A percentile compares a stretch with the other conserved stretches of the same genome.
Evolutionary conservation across 345 rosid species (phyloP).

Genomic region (Hirschfeldia incana): DNA sequence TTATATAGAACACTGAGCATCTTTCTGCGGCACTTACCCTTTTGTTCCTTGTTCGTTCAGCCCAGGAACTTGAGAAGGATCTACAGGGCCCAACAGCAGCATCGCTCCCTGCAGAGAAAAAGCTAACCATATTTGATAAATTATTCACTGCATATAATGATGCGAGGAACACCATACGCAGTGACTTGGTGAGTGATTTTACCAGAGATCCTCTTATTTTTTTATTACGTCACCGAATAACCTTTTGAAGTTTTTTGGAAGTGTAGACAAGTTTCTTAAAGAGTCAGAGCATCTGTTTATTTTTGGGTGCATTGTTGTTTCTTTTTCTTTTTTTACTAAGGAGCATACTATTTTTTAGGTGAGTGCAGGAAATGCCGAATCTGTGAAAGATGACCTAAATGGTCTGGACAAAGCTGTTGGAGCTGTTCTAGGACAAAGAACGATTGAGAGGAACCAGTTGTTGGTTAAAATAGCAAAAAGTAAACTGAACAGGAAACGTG

Average conservation of each 20-base stretch:
- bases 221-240: neutral
- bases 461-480: constrained; percentile 87
- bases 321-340: too few relatives aligned
- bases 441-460: constrained; percentile 91
- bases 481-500: constrained; percentile 74
- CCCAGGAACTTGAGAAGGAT: constrained; percentile 98
- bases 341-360: constrained; percentile 47
- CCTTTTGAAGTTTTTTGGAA: neutral
- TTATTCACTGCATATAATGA: constrained; percentile 89
- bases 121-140: constrained; percentile 75
- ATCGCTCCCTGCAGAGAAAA: constrained; percentile 80
- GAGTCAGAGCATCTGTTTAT: neutral
- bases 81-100: constrained; percentile 71
- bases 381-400: constrained; percentile 84
- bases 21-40: constrained; percentile 26
- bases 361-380: constrained; percentile 91
- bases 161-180: constrained; percentile 86
- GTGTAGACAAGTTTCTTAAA: constrained; percentile 6
- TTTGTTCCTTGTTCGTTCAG: constrained; percentile 53
- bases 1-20: constrained; percentile 17
- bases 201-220: neutral
- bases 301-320: constrained; percentile 27
- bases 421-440: constrained; percentile 84
- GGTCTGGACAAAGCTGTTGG: constrained; percentile 98
- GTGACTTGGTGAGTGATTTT: constrained; percentile 74